Evolutionary conservation across 2,329 filamentous ascomycete species (phyloP), one percentile per base, ranked within the genome.

Genomic region (Talaromyces pinophilus): DNA sequence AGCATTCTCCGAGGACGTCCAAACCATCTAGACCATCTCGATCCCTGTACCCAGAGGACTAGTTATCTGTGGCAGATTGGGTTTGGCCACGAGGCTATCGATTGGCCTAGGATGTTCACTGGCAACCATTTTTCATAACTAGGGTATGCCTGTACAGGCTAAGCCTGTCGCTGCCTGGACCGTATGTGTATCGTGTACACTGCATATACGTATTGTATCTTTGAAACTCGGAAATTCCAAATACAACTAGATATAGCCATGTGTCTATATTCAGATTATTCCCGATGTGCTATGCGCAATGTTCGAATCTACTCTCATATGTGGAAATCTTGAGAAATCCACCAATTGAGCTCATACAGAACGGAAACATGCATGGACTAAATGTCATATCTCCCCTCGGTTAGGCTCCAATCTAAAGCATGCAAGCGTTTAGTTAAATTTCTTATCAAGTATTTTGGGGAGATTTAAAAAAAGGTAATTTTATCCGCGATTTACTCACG

Each of bases 21-120:
- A 30, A n/a, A 35, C 15, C 35, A 63, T 57, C 38, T 48, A 55
- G 50, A 44, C 13, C 17, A 25, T 25, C 46, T 52, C 30, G 5
- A 62, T 40, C 33, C 33, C 25, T 38, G 30, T 33, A 50, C 3
- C 30, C 35, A 33, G 44, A 15, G 8, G n/a, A 57, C 52, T 57
- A n/a, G 28, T 11, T 10, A 38, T 22, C 30, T 8, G 6, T 40
- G n/a, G 33, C 7, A 19, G 30, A 40, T 38, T 8, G 10, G 42
- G 17, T 22, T 62, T 38, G 7, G 28, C 59, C 59, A 62, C 30
- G 59, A 62, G 44, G 28, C 25, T 28, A 25, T 42, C 55, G 13
- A 44, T 59, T 54, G 28, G 28, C 25, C 15, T 33, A 33, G 13
- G 3, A 54, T 54, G 2, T 17, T 42, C 28, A 17, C 22, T 52